Percentiles rank a stretch among this genome's conserved stretches.
phyloP scores from a whole-genome alignment of 2,329 filamentous ascomycete species.

The Neonectria coccinea region DNA sequence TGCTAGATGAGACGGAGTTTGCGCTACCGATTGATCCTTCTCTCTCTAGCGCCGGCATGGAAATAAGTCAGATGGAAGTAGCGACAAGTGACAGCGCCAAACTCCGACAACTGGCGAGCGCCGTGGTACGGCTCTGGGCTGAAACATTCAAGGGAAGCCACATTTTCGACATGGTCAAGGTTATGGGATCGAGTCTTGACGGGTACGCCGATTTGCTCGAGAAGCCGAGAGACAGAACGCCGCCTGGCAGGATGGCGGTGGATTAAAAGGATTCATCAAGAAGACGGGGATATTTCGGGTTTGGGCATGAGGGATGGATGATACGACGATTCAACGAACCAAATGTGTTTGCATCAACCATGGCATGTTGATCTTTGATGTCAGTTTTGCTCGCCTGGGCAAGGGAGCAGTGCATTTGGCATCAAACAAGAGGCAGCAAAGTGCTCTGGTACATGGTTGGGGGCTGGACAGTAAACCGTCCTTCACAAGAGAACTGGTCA shows the following conservation, averaged over 20 bases:
- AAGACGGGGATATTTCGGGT: background rate
- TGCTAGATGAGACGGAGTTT: conserved; percentile 73
- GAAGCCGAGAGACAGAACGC: conserved; percentile 63
- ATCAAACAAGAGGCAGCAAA: background rate
- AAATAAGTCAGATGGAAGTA: conserved; percentile 55
- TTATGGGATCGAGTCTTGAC: conserved; percentile 68
- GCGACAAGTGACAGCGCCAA: conserved; percentile 62
- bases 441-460: background rate
- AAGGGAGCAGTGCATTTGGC: background rate
- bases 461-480: background rate
- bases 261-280: background rate
- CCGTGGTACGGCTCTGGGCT: conserved; percentile 70
- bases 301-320: background rate
- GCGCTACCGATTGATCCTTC: conserved; percentile 70
- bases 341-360: background rate
- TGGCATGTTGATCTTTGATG: background rate
- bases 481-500: background rate
- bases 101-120: conserved; percentile 66
- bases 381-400: background rate
- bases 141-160: conserved; percentile 72
- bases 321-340: conserved; percentile 20
- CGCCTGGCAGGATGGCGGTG: conserved; percentile 37
- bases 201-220: conserved; percentile 68
- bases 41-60: conserved; percentile 56
- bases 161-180: conserved; percentile 70